phyloP scores from a whole-genome alignment of 495 filamentous ascomycete genomes.

The Xylaria cubensis region DNA sequence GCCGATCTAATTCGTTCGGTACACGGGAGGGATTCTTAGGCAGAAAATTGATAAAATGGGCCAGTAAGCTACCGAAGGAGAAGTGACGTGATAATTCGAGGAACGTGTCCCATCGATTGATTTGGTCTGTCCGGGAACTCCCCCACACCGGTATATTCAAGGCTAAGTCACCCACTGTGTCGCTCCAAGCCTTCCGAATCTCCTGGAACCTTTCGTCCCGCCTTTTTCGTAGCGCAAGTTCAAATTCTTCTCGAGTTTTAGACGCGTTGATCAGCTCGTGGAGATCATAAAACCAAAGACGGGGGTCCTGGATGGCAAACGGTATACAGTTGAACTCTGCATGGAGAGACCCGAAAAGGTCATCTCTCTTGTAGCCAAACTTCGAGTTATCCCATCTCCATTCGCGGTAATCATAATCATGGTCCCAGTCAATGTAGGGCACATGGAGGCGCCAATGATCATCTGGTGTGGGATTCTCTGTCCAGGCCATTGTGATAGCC shows the following conservation, averaged over 20 bases:
- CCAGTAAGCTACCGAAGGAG: constrained; percentile 6
- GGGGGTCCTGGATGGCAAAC: constrained; percentile 12
- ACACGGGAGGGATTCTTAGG: neutral
- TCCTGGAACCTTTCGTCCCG: constrained; percentile 15
- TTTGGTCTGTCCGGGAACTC: neutral
- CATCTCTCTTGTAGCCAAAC: neutral
- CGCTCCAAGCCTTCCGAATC: neutral
- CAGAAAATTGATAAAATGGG: constrained; percentile 10
- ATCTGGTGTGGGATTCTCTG: neutral
- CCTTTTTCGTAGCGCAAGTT: constrained; percentile 8
- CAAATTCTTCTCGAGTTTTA: constrained; percentile 13
- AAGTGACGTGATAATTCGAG: neutral
- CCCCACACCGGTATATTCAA: neutral
- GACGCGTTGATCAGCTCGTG: neutral
- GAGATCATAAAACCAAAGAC: constrained; percentile 2
- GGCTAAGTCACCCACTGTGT: neutral
- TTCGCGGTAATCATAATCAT: neutral
- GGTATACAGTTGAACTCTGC: constrained; percentile 14
- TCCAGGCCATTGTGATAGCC: neutral
- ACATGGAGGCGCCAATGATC: neutral
- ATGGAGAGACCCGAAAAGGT: neutral
- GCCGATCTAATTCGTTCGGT: neutral
- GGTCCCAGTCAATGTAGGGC: neutral
- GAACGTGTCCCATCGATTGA: neutral
- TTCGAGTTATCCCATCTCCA: neutral